Conservation (phyloP, 306 rosid genomes). For the Abrus pulchellus region DNA sequence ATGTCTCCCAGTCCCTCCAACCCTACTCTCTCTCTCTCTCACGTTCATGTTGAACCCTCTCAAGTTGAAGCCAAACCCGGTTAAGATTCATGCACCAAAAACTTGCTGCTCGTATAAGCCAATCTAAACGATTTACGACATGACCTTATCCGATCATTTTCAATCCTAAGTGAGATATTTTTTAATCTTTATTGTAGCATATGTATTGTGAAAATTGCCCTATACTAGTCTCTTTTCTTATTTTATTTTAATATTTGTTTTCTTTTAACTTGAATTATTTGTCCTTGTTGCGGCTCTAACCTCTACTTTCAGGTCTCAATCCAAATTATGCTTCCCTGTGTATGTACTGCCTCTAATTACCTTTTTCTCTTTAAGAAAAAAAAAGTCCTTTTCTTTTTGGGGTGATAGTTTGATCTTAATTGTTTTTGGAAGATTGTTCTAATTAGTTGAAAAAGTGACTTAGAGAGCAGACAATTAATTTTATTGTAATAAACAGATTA, state of each 20-base stretch:
- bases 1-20: constrained; percentile 35
- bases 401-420: neutral
- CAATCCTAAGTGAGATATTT: neutral
- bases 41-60: constrained; percentile 25
- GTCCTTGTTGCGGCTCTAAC: constrained; percentile 28
- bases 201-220: too few relatives aligned
- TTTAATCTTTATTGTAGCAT: neutral
- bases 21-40: constrained; percentile 9
- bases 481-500: constrained; percentile 2
- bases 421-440: neutral
- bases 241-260: too few relatives aligned
- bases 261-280: neutral
- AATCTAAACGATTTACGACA: neutral
- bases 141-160: constrained; percentile 23
- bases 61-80: neutral
- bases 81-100: constrained; percentile 39
- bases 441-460: neutral
- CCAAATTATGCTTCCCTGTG: constrained; percentile 17
- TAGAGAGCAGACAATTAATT: neutral
- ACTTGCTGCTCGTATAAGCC: neutral
- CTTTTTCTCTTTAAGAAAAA: neutral
- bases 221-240: too few relatives aligned
- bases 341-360: neutral
- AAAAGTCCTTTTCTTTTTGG: neutral
- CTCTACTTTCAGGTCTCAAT: constrained; percentile 24